A percentile compares a stretch with the other conserved stretches of the same genome.
These are phyloP conservation scores for Kodamaea anthophila DNA, from an alignment of 1,139 yeast genomes.

Conservation along the genomic window DNA sequence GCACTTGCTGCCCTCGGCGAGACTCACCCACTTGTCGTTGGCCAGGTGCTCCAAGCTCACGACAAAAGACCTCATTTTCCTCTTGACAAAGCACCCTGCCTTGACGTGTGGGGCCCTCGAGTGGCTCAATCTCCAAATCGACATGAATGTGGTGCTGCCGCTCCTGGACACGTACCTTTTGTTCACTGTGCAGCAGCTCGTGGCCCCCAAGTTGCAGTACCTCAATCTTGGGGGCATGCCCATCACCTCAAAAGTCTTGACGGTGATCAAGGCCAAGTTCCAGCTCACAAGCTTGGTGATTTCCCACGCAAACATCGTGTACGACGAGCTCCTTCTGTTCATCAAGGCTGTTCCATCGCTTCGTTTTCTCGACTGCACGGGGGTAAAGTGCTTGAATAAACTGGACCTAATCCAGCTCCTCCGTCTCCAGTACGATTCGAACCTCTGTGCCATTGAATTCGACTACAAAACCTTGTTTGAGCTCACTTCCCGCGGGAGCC, in stretches of 20 bases:
- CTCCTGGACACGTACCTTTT: conserved; percentile 55
- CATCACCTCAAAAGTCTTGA: conserved; percentile 47
- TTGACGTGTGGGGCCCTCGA: conserved; percentile 48
- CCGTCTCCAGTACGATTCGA: conserved; percentile 23
- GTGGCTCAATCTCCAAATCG: conserved; percentile 78
- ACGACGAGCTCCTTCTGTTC: conserved; percentile 45
- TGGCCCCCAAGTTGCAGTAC: conserved; percentile 47
- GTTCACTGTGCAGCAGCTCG: conserved; percentile 47
- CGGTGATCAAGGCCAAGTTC: conserved; percentile 50
- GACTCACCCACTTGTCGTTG: conserved; percentile 70
- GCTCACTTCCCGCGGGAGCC: conserved; percentile 37
- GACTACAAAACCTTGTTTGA: conserved; percentile 38
- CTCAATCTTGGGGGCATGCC: conserved; percentile 76
- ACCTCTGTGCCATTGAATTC: conserved; percentile 32
- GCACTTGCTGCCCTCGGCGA: conserved; percentile 45
- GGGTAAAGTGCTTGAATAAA: conserved; percentile 28
- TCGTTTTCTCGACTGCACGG: conserved; percentile 34
- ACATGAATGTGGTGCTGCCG: conserved; percentile 60
- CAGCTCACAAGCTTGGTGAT: conserved; percentile 58
- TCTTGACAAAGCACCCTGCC: conserved; percentile 69
- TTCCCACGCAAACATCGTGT: conserved; percentile 49
- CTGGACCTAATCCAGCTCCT: conserved; percentile 23
- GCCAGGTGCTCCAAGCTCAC: conserved; percentile 75
- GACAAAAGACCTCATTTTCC: conserved; percentile 66
- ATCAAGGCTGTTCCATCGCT: conserved; percentile 27